Base-by-base conservation (phyloP, 2,329 filamentous ascomycete species). In the Ophiocordyceps camponoti-saundersi region DNA sequence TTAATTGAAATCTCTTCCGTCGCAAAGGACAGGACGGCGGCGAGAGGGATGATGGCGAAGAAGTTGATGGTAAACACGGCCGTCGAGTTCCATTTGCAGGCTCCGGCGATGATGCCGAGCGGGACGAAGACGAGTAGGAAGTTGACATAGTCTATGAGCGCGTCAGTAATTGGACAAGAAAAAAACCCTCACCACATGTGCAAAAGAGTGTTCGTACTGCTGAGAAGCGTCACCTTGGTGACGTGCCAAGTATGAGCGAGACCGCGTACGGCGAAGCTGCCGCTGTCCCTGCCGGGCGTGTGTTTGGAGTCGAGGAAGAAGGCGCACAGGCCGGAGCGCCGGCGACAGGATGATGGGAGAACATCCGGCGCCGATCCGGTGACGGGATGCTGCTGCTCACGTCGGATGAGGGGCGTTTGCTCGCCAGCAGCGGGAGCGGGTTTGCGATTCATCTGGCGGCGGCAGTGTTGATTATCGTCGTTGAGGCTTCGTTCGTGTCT, bases 61-160 rank as follows among this genome's bases (percentile, higher is more conserved):
- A 88, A 88, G 66, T 89, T 89, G 60, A 88, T 73, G 45, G 77
- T 69, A 62, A 89, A 89, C 52, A 87, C 74, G 47, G 75, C 73
- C 12, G 79, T 76, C 1, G 84, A 72, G 56, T 72, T 69, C 79
- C 81, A 83, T 44, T 68, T 66, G 49, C 76, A 56, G 13, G 67
- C 64, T 49, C 82, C 83, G 49, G 82, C 77, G 46, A 79, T 57
- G 51, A 89, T 84, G 50, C 83, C 84, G 41, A 85, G 61, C 10
- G 84, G 83, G 10, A 88, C 85, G 57, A 81, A 79, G 50, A 86
- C 69, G 52, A 92, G 79, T 46, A 82, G 70, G 52, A 81, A 73
- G 60, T 89, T 90, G 59, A 79, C 70, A 60, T 75, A 75, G 54
- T 68, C 74, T 78, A 16, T 44, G 5, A 15, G 11, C 30, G 3